Percentiles rank a stretch among this genome's conserved stretches.
phyloP scores from a whole-genome alignment of 306 rosid genomes.

The Quercus wislizeni region DNA sequence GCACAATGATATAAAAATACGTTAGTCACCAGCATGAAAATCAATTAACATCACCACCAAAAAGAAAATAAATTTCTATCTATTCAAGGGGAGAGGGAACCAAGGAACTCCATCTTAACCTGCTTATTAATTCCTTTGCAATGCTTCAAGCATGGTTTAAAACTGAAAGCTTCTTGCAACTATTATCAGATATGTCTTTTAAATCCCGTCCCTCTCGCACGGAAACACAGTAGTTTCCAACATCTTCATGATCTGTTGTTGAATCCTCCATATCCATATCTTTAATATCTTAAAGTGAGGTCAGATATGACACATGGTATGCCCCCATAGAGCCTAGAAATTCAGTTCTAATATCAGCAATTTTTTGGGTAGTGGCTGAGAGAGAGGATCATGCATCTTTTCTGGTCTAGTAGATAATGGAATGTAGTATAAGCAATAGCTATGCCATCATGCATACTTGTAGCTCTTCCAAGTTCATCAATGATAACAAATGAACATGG shows the following conservation, averaged over 20 bases:
- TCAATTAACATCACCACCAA: background rate
- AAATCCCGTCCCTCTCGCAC: background rate
- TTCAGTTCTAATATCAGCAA: slow-evolving; percentile 56
- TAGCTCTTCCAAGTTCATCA: slow-evolving; percentile 98
- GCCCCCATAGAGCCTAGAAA: slow-evolving; percentile 75
- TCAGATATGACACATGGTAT: slow-evolving; percentile 81
- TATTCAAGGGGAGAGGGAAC: background rate
- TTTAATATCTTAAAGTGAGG: slow-evolving; percentile 38
- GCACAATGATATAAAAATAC: no score
- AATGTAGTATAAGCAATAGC: slow-evolving; percentile 87
- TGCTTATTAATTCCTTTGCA: slow-evolving; percentile 46
- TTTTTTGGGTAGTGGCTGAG: slow-evolving; percentile 79
- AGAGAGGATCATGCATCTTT: slow-evolving; percentile 74
- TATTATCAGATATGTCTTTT: slow-evolving; percentile 37
- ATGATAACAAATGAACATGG: slow-evolving; percentile 69
- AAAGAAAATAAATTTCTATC: background rate
- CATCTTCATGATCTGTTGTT: slow-evolving; percentile 50
- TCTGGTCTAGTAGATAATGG: slow-evolving; percentile 66
- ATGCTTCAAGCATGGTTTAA: slow-evolving; percentile 55
- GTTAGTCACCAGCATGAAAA: no score
- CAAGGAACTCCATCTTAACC: slow-evolving; percentile 22
- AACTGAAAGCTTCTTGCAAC: slow-evolving; percentile 36
- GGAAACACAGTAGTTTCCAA: slow-evolving; percentile 13
- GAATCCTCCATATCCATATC: slow-evolving; percentile 13
- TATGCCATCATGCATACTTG: slow-evolving; percentile 91